Conservation (phyloP, 2,329 filamentous ascomycete genomes). For the Apiospora phragmitis region DNA sequence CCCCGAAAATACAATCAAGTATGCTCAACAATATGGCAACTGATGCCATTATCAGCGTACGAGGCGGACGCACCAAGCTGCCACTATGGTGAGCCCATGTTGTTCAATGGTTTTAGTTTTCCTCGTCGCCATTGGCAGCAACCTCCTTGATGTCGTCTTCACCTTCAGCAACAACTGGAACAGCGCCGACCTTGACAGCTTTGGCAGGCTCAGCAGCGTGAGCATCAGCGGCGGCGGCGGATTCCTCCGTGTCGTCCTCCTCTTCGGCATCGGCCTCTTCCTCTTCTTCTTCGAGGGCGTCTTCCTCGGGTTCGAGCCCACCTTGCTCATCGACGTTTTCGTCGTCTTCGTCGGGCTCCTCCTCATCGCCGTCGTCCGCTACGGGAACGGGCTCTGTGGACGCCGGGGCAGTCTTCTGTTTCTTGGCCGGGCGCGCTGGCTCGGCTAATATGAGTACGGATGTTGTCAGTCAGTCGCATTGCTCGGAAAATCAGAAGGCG, state of each 20-base stretch:
- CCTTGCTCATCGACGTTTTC: conserved; percentile 24
- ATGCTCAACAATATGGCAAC: not conserved
- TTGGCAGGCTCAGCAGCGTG: conserved; percentile 21
- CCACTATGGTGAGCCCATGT: not conserved
- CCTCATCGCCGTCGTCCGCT: conserved; percentile 24
- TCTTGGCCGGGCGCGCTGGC: conserved; percentile 33
- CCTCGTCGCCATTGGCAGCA: conserved; percentile 12
- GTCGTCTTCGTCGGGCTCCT: conserved; percentile 29
- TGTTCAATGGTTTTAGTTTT: conserved; percentile 2
- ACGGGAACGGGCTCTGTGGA: conserved; percentile 23
- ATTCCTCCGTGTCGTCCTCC: conserved; percentile 17
- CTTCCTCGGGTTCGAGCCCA: conserved; percentile 24
- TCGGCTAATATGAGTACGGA: conserved; percentile 11
- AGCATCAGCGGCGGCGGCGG: conserved; percentile 21
- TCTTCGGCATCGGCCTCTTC: conserved; percentile 24
- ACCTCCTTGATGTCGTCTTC: not conserved
- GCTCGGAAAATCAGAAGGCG: not conserved
- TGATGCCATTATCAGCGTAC: not conserved
- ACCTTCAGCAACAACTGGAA: not conserved
- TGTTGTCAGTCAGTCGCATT: not conserved
- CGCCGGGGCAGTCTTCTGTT: conserved; percentile 29
- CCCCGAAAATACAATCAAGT: not conserved
- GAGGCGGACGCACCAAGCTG: not conserved
- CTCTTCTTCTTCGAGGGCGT: conserved; percentile 21
- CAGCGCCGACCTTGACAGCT: conserved; percentile 25